phyloP scores from a whole-genome alignment of 305 asterid species.

The Nicotiana rustica region DNA sequence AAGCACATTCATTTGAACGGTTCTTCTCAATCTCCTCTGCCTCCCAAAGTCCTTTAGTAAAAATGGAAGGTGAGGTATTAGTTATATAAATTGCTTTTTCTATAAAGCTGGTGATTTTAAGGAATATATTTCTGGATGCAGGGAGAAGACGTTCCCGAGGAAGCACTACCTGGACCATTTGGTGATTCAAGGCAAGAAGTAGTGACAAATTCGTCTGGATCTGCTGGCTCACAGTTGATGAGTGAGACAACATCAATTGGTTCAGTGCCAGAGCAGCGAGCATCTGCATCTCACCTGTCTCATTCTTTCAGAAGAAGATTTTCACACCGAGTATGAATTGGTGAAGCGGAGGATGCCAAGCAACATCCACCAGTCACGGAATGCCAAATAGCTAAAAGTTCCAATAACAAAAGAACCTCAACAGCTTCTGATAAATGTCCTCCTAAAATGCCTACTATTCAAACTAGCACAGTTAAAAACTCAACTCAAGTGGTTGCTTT shows the following conservation, averaged over 20 bases:
- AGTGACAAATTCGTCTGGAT: constrained; percentile 29
- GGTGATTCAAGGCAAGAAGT: constrained; percentile 43
- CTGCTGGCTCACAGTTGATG: constrained; percentile 34
- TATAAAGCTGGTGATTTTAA: background rate
- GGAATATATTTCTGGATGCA: constrained; percentile 42
- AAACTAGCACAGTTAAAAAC: constrained; percentile 34
- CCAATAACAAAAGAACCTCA: constrained; percentile 32
- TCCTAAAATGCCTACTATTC: constrained; percentile 24
- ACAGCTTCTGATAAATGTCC: constrained; percentile 35
- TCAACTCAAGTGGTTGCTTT: constrained; percentile 37
- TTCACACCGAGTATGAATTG: constrained; percentile 42
- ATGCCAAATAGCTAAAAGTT: constrained; percentile 10
- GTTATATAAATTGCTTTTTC: background rate
- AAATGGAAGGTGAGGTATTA: background rate
- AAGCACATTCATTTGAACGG: background rate
- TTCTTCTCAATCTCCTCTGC: background rate
- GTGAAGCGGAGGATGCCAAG: constrained; percentile 32
- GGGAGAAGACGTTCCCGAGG: constrained; percentile 86
- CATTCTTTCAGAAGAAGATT: constrained; percentile 62
- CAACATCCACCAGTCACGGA: constrained; percentile 21
- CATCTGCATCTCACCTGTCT: constrained; percentile 61
- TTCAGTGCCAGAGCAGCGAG: constrained; percentile 34
- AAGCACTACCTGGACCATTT: constrained; percentile 70
- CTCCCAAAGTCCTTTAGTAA: background rate
- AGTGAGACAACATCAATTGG: constrained; percentile 34